Evolutionary conservation across 257 asterid genomes (phyloP).

Genomic region (Leonotis leonurus): DNA sequence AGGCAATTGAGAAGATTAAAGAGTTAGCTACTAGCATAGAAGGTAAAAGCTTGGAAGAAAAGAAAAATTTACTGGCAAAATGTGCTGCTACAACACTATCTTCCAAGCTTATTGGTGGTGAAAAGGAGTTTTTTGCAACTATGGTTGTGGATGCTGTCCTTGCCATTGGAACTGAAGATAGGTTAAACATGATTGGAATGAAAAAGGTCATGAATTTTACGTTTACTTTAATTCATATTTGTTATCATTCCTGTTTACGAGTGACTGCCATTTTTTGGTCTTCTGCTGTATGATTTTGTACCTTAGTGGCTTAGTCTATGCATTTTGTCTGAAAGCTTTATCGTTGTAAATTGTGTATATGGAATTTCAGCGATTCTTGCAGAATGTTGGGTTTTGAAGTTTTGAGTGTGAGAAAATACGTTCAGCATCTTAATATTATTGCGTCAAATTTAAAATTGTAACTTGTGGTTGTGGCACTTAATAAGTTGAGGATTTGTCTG

Average conservation of each 20-base stretch:
- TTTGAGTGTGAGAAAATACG: background rate
- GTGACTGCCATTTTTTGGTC: too few relatives aligned
- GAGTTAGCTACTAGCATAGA: slow-evolving; percentile 82
- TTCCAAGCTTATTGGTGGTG: slow-evolving; percentile 98
- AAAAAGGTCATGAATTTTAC: slow-evolving; percentile 53
- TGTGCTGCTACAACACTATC: slow-evolving; percentile 98
- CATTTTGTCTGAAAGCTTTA: too few relatives aligned
- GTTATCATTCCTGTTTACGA: slow-evolving; percentile 5
- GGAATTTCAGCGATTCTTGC: too few relatives aligned
- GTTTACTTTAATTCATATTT: background rate
- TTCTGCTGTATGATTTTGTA: slow-evolving; percentile 1
- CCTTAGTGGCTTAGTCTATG: background rate
- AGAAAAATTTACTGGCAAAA: slow-evolving; percentile 78
- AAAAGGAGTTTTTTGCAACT: slow-evolving; percentile 88
- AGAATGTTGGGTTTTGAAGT: background rate
- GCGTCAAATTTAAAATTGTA: too few relatives aligned
- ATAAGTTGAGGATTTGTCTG: background rate
- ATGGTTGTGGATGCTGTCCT: slow-evolving; percentile 99
- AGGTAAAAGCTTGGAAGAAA: slow-evolving; percentile 91
- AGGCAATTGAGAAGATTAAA: slow-evolving; percentile 79
- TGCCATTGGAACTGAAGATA: slow-evolving; percentile 82
- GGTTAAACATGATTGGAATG: slow-evolving; percentile 93
- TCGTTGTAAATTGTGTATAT: too few relatives aligned
- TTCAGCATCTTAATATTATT: background rate
- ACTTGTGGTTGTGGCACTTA: background rate